Conservation (phyloP, 164 flowering plant species). For the Protea cynaroides region DNA sequence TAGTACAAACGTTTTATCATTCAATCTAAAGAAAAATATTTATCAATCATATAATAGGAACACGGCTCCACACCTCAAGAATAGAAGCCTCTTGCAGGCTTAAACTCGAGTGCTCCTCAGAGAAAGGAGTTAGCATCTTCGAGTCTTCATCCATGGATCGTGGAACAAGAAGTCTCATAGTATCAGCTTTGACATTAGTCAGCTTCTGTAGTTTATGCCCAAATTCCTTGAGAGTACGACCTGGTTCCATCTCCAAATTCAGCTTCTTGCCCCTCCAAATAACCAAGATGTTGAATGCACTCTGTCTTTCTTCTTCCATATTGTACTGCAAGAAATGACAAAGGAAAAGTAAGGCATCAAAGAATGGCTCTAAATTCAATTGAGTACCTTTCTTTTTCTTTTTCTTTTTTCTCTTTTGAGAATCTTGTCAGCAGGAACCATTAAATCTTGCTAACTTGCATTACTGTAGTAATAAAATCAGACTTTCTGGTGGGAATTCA, state of each 20-base stretch:
- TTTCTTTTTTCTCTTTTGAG: not conserved
- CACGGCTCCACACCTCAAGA: constrained; percentile 38
- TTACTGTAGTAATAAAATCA: too few species aligned
- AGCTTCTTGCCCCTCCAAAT: constrained; percentile 68
- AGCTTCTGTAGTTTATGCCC: constrained; percentile 62
- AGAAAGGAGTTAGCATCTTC: constrained; percentile 67
- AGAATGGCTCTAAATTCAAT: constrained; percentile 9
- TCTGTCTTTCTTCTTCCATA: constrained; percentile 30
- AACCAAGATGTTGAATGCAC: constrained; percentile 24
- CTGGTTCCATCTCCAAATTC: constrained; percentile 36
- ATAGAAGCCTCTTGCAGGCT: constrained; percentile 49
- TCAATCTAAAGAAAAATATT: not conserved
- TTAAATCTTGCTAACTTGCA: too few species aligned
- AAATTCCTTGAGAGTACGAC: constrained; percentile 53
- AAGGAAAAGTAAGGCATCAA: constrained; percentile 9
- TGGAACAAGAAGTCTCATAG: constrained; percentile 75
- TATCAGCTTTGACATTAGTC: constrained; percentile 67
- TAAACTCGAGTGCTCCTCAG: constrained; percentile 62
- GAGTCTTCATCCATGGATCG: constrained; percentile 38
- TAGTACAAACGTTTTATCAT: too few species aligned
- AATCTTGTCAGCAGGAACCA: too few species aligned
- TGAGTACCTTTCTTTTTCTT: not conserved
- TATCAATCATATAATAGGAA: not conserved
- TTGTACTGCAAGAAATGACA: constrained; percentile 24
- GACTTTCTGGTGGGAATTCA: too few species aligned